These are phyloP conservation scores for Setaria italica DNA, from an alignment of 202 grass and related monocot species.

Conservation along the genomic window DNA sequence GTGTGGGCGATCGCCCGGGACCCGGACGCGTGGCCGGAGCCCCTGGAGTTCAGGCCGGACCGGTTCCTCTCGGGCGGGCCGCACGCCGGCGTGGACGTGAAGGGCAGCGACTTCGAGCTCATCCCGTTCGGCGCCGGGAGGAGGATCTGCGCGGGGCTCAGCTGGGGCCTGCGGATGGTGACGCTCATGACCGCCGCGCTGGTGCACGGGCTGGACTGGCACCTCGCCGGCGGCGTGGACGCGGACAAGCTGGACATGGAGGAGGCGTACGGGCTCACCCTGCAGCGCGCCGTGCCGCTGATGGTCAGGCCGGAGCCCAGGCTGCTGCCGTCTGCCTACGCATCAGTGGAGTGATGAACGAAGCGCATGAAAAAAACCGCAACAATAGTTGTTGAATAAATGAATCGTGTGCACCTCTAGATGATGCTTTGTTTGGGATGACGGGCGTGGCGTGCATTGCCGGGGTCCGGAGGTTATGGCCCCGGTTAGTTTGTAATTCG, in stretches of 20 bases:
- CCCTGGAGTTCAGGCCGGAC: not conserved
- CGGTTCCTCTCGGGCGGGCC: not conserved
- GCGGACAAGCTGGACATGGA: slow-evolving; percentile 3
- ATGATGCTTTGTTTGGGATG: no score
- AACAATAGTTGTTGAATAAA: no score
- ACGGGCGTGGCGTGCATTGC: no score
- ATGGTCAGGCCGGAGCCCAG: not conserved
- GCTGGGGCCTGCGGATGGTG: not conserved
- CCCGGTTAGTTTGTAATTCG: no score
- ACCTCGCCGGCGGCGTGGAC: not conserved
- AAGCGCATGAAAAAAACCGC: no score
- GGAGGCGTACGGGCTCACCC: not conserved
- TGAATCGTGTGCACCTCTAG: no score
- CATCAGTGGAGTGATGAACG: not conserved
- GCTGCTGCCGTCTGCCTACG: not conserved
- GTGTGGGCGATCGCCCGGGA: not conserved
- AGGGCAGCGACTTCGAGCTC: not conserved
- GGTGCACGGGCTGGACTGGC: not conserved
- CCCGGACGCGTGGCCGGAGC: not conserved
- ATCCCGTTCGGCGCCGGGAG: not conserved
- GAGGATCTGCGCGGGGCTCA: slow-evolving; percentile 2
- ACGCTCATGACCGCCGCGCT: not conserved
- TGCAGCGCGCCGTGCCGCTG: slow-evolving; percentile 1
- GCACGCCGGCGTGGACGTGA: not conserved
- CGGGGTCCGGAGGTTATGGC: no score